Conservation (phyloP, 2,329 filamentous ascomycete species). For the Calonectria hongkongensis region DNA sequence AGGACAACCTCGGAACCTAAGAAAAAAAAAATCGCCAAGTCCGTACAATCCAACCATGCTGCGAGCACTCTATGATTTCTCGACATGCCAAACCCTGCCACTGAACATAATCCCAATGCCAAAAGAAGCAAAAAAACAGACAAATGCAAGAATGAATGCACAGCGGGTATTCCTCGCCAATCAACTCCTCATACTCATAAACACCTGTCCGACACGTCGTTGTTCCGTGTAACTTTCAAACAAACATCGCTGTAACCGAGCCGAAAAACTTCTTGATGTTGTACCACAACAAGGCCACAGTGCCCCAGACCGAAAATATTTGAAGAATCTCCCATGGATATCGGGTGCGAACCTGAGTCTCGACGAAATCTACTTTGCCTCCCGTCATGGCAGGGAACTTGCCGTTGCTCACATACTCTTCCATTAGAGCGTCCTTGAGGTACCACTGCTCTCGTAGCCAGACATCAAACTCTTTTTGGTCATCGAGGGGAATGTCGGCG, state of each 20-base stretch:
- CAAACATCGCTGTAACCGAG: constrained; percentile 47
- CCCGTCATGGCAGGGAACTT: constrained; percentile 84
- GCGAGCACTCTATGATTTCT: constrained; percentile 14
- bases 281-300: constrained; percentile 65
- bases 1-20: not conserved
- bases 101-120: not conserved
- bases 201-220: constrained; percentile 19
- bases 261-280: constrained; percentile 58
- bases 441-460: constrained; percentile 93
- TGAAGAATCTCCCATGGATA: constrained; percentile 73
- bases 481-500: constrained; percentile 86
- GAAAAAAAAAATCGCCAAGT: not conserved
- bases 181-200: constrained; percentile 26
- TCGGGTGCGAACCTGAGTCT: constrained; percentile 74
- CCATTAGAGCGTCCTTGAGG: constrained; percentile 92
- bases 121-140: not conserved
- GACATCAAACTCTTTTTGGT: constrained; percentile 82
- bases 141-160: constrained; percentile 31
- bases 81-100: constrained; percentile 14
- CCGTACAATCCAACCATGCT: constrained; percentile 20
- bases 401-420: constrained; percentile 85
- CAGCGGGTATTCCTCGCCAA: constrained; percentile 21
- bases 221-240: constrained; percentile 41
- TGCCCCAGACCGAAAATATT: constrained; percentile 71
- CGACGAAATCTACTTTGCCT: constrained; percentile 69